Evolutionary conservation across 177 flowering plant genomes (phyloP), one percentile per base, ranked within the genome.

Genomic region (Vitis hybrid): DNA sequence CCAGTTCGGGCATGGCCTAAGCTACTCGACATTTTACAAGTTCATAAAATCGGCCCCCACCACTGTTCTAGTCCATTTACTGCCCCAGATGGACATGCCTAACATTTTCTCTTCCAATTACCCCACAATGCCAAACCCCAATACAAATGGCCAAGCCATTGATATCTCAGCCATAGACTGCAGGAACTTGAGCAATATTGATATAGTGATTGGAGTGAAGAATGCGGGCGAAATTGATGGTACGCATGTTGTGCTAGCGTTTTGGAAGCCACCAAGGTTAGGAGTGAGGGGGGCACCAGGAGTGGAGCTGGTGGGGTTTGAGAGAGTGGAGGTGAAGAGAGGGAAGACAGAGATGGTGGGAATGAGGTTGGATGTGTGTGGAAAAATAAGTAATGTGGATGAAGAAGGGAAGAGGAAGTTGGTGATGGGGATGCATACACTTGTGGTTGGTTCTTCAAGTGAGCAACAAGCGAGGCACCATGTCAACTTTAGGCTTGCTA

Each of bases 1-100:
- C 62, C 27, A 70, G 2, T 91, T 90, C 49, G 98, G 97, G 0
- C 85, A 81, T 67, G 96, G 98, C 8, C 85, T 91, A 54, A 91
- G 97, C 80, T 91, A 90, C 88, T 79, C 92, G 19, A 72, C 67
- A 10, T 86, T 76, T 71, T 72, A 82, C 70, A 77, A 68, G 48
- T 72, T 67, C 68, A 66, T 84, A 11, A 60, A 63, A 15, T 64
- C 79, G 0, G 87, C 87, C 32, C 87, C 91, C 5, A 30, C 82
- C 6, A 74, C 79, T 0, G 4, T 85, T 4, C 52, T 17, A 2
- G 27, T 86, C 56, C 77, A 60, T n/a, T 12, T 69, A 18, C 72
- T 35, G 11, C 51, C 72, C 40, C 52, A 15, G 52, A 14, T 35
- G 59, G 49, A 21, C 52, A 57, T 64, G 46, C 50, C 59, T 13